These are phyloP conservation scores for Croton setiger DNA, from an alignment of 441 rosid genomes.

Conservation along the genomic window DNA sequence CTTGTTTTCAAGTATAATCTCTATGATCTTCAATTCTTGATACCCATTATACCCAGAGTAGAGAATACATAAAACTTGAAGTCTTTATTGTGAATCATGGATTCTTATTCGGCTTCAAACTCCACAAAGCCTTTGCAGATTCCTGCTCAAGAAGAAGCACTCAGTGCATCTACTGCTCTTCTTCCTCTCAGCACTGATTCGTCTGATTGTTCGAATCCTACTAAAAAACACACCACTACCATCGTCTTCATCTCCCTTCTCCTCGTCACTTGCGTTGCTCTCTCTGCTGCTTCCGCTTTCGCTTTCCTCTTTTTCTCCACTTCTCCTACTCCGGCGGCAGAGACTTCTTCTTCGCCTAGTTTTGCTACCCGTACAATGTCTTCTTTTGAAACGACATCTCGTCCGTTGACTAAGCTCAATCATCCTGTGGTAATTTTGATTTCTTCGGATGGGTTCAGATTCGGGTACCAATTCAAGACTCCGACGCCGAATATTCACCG, in stretches of 20 bases:
- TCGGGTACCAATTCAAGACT: conserved; percentile 89
- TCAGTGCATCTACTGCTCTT: conserved; percentile 41
- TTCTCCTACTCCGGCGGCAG: too few relatives aligned
- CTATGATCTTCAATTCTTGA: neutral
- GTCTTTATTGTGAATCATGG: conserved; percentile 26
- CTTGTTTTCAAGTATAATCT: neutral
- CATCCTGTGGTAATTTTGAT: conserved; percentile 70
- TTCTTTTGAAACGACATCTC: conserved; percentile 31
- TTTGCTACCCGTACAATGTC: neutral
- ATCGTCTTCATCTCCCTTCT: conserved; percentile 52
- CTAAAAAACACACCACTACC: conserved; percentile 31
- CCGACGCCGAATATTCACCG: conserved; percentile 67
- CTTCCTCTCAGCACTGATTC: conserved; percentile 46
- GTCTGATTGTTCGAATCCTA: conserved; percentile 22
- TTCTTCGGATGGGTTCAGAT: conserved; percentile 93
- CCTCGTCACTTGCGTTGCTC: conserved; percentile 51
- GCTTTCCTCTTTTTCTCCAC: conserved; percentile 70
- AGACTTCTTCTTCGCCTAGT: conserved; percentile 37
- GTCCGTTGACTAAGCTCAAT: conserved; percentile 55
- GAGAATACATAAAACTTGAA: neutral
- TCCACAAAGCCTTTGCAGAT: conserved; percentile 34
- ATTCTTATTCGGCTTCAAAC: conserved; percentile 28
- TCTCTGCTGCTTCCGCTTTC: conserved; percentile 69
- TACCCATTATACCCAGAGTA: neutral
- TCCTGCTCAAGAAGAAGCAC: conserved; percentile 32